A percentile compares a stretch with the other conserved stretches of the same genome.
Conservation (phyloP, 805 yeast genomes). For the Metschnikowia cerradonensis region DNA sequence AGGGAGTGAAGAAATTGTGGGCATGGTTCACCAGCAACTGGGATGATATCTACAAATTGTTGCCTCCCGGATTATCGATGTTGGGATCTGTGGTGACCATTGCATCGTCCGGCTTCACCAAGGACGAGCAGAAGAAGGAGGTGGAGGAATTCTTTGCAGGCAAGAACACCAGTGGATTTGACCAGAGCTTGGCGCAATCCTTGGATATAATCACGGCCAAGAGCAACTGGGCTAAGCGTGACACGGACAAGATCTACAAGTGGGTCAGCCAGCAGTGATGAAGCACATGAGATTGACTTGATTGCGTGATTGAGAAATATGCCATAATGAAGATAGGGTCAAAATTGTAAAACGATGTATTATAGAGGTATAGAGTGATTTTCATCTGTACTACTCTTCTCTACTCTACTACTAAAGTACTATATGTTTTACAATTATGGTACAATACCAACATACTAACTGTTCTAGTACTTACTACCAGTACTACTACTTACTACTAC, state of each 20-base stretch:
- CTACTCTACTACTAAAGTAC: too few relatives aligned
- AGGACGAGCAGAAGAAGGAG: slow-evolving; percentile 47
- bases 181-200: slow-evolving; percentile 62
- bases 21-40: slow-evolving; percentile 69
- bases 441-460: too few relatives aligned
- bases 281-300: too few relatives aligned
- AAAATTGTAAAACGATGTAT: too few relatives aligned
- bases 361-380: too few relatives aligned
- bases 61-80: slow-evolving; percentile 82
- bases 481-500: too few relatives aligned
- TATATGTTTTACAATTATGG: too few relatives aligned
- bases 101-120: slow-evolving; percentile 59
- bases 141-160: slow-evolving; percentile 48
- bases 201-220: slow-evolving; percentile 56
- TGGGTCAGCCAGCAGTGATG: slow-evolving; percentile 40
- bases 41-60: slow-evolving; percentile 58
- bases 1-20: slow-evolving; percentile 71
- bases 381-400: too few relatives aligned
- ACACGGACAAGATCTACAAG: slow-evolving; percentile 39
- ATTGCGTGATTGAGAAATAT: too few relatives aligned
- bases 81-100: slow-evolving; percentile 68
- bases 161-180: slow-evolving; percentile 59
- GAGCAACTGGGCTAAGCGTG: slow-evolving; percentile 57
- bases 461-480: too few relatives aligned
- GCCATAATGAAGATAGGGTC: too few relatives aligned